A percentile compares a stretch with the other conserved stretches of the same genome.
Conservation (phyloP, 2,329 filamentous ascomycete species). For the Pseudogymnoascus sp. region DNA sequence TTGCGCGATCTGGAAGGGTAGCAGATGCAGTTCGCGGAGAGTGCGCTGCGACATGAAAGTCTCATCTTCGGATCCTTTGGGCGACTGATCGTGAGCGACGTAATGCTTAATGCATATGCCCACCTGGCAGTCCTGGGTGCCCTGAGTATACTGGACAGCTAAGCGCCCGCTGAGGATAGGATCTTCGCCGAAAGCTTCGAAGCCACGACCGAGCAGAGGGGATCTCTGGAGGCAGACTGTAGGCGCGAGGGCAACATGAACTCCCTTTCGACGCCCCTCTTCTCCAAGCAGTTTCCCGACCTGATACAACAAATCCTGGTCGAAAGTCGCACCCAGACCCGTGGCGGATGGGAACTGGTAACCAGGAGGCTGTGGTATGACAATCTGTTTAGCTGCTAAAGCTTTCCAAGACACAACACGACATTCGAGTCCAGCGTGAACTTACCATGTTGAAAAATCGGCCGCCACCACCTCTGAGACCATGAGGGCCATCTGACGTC, state of each 20-base stretch:
- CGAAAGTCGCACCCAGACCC: constrained; percentile 27
- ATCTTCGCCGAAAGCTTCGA: constrained; percentile 29
- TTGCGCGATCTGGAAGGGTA: constrained; percentile 27
- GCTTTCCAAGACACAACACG: too few relatives aligned
- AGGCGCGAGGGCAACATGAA: constrained; percentile 26
- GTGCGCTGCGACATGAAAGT: constrained; percentile 24
- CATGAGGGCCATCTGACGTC: too few relatives aligned
- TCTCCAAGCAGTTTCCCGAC: constrained; percentile 25
- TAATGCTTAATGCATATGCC: constrained; percentile 28
- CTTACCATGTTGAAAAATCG: too few relatives aligned
- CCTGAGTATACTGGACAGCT: constrained; percentile 25
- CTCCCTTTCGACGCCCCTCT: constrained; percentile 26
- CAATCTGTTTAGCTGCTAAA: too few relatives aligned
- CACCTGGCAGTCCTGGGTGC: constrained; percentile 24
- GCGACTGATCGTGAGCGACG: constrained; percentile 27
- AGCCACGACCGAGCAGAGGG: constrained; percentile 27
- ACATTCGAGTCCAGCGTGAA: too few relatives aligned
- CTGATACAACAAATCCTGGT: constrained; percentile 22
- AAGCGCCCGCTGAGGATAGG: constrained; percentile 27
- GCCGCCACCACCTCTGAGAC: too few relatives aligned
- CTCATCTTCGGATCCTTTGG: constrained; percentile 23
- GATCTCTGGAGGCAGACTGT: constrained; percentile 20
- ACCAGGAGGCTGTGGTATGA: constrained; percentile 22
- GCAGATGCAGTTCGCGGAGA: constrained; percentile 27
- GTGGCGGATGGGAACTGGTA: constrained; percentile 25